These are phyloP conservation scores for Paraconiothyrium brasiliense DNA, from an alignment of 2,329 filamentous ascomycete species.

Conservation along the genomic window DNA sequence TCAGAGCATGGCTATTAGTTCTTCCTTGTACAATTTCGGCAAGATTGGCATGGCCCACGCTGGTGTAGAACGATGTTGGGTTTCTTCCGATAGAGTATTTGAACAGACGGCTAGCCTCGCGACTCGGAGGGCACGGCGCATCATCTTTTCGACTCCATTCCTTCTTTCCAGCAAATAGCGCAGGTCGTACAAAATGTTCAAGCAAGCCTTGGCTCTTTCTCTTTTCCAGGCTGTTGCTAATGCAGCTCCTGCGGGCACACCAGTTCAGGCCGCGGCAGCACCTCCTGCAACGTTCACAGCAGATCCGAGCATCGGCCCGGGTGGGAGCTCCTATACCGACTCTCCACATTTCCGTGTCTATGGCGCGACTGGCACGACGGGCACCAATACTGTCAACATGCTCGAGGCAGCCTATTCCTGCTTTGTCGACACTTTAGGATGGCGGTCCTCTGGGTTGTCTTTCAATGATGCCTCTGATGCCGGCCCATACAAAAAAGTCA, in stretches of 20 bases:
- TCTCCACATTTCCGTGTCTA: conserved; percentile 54
- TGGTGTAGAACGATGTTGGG: neutral
- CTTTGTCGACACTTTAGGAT: conserved; percentile 29
- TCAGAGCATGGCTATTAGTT: neutral
- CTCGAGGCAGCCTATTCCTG: conserved; percentile 56
- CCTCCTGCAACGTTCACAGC: conserved; percentile 24
- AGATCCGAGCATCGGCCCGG: conserved; percentile 24
- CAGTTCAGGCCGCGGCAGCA: conserved; percentile 9
- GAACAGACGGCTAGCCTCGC: neutral
- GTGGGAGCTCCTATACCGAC: conserved; percentile 23
- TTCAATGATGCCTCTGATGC: conserved; percentile 39
- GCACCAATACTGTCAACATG: conserved; percentile 49
- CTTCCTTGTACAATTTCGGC: conserved; percentile 2
- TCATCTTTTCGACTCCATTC: neutral
- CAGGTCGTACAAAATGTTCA: conserved; percentile 1
- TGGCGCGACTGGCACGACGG: conserved; percentile 38
- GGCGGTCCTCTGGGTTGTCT: conserved; percentile 32
- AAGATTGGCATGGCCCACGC: neutral
- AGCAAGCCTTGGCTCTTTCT: conserved; percentile 7
- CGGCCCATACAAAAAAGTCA: conserved; percentile 58
- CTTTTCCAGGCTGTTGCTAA: conserved; percentile 1
- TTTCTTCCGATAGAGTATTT: neutral
- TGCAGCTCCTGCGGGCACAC: conserved; percentile 4
- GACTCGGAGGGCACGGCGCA: neutral
- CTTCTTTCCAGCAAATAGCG: neutral